These are phyloP conservation scores for Lithospermum erythrorhizon DNA, from an alignment of 257 asterid genomes.

Conservation along the genomic window DNA sequence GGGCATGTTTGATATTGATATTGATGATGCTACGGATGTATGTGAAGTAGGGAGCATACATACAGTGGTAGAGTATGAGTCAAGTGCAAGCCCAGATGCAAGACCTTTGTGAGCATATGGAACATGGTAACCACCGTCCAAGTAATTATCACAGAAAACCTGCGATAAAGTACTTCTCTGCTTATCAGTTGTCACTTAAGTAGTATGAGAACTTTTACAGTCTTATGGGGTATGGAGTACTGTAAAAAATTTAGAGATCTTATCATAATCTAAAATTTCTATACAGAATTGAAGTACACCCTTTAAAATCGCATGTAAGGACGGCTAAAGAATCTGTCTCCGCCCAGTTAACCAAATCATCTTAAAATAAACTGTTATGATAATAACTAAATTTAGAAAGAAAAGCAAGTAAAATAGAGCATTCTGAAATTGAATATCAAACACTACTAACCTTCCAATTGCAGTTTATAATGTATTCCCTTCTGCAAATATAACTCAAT, in stretches of 20 bases:
- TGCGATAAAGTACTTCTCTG: constrained; percentile 15
- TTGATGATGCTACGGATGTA: no score
- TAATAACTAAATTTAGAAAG: no score
- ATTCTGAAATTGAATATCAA: constrained; percentile 1
- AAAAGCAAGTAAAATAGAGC: background rate
- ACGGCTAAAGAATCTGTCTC: no score
- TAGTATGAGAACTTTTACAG: background rate
- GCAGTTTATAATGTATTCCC: constrained; percentile 63
- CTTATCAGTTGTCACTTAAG: background rate
- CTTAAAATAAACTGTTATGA: no score
- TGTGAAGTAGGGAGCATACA: constrained; percentile 1
- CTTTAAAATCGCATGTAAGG: no score
- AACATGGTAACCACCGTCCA: constrained; percentile 92
- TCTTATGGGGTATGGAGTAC: no score
- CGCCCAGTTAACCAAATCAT: no score
- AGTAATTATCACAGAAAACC: constrained; percentile 94
- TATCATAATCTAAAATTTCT: background rate
- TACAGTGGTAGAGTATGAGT: constrained; percentile 63
- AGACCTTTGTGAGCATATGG: constrained; percentile 80
- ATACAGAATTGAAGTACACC: no score
- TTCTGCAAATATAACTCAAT: constrained; percentile 49
- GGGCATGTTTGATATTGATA: no score
- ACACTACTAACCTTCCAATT: constrained; percentile 70
- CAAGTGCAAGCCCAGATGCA: constrained; percentile 74
- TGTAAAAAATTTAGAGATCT: no score